Evolutionary conservation across 176 grass and related monocot species (phyloP), one percentile per base, ranked within the genome.

Genomic region (Juncus effusus): DNA sequence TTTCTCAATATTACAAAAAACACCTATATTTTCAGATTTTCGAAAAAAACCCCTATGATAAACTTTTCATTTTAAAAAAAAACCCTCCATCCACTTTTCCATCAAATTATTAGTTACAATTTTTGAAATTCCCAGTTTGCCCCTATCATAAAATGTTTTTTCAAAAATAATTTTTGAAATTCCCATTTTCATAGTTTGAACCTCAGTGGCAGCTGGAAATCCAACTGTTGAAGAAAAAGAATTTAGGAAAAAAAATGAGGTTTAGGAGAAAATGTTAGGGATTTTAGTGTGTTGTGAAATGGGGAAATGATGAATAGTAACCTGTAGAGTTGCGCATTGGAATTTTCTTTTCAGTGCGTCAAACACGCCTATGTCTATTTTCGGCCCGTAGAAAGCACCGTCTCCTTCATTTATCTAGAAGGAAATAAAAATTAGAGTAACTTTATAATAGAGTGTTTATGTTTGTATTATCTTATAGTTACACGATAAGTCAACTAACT

Each of bases 351-450:
- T 97, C 16, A 97, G 80, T 56, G 94, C 88, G 78, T 97, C 94
- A 81, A 89, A 97, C 47, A 97, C 94, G 70, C 94, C 94, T 79
- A 97, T 97, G 79, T 97, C 94, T 55, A 97, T 92, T 85, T 97
- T 97, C 3, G 94, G 94, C 42, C 94, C 94, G 40, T 97, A 97
- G 65, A 97, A 97, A 68, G 94, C 94, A 84, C 94, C 94, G 75
- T 97, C 94, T 56, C 88, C 94, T 89, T 97, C 94, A 76, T 93
- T 97, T 66, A 89, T 89, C 94, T 97, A 78, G 67, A 74, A 13
- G 67, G 76, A 13, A 15, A 7, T 57, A 57, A 57, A 57, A 57
- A 56, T n/a, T 13, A 52, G 12, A 52, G 12, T 8, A 15, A 69
- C 19, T 54, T 3, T 54, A 56, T 2, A 9, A 15, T 54, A 6